Evolutionary conservation across 257 asterid species (phyloP), one percentile per base, ranked within the genome.

Genomic region (Nicotiana otophora): DNA sequence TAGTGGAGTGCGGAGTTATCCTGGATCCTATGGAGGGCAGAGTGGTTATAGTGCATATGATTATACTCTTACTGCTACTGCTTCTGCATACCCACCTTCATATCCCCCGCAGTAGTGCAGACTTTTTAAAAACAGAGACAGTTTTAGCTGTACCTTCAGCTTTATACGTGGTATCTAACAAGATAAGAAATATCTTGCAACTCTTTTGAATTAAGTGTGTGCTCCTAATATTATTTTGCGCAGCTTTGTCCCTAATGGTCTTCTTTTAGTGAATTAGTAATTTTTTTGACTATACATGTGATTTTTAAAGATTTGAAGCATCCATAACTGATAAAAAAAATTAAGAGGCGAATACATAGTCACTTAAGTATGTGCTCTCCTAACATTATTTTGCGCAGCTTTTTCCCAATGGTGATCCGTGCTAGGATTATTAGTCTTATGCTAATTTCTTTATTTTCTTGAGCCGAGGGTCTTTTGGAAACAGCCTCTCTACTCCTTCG

Each of bases 11-110:
- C 54, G 70, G 57, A 57, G 61, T 36, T 62, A 57, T 20, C 78
- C 42, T 12, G 81, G 63, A 14, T 74, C 81, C 19, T 74, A 83
- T 65, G 82, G 85, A 48, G 82, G 77, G 31, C 79, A 78, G 69
- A 54, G 51, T n/a, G 75, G 72, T 33, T 77, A 83, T 83, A 62
- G 66, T 51, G 46, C 82, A 3, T 61, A 64, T 77, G 84, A 82
- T 82, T 82, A 74, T 33, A 23, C 64, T 63, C 69, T 62, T 28
- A n/a, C 77, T 26, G 77, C 79, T 51, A 28, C 82, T 53, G 36
- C 81, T 0, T 23, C 78, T 81, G 67, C 78, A 31, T 83, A 83
- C 82, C 81, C 84, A 31, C 63, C 85, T 30, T 74, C 85, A 26
- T 82, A 75, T 77, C 85, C 20, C 61, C 65, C 63, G 31, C 81